Base-by-base conservation (phyloP, 192 early-diverging fungal genomes). In the Podila clonocystis region DNA sequence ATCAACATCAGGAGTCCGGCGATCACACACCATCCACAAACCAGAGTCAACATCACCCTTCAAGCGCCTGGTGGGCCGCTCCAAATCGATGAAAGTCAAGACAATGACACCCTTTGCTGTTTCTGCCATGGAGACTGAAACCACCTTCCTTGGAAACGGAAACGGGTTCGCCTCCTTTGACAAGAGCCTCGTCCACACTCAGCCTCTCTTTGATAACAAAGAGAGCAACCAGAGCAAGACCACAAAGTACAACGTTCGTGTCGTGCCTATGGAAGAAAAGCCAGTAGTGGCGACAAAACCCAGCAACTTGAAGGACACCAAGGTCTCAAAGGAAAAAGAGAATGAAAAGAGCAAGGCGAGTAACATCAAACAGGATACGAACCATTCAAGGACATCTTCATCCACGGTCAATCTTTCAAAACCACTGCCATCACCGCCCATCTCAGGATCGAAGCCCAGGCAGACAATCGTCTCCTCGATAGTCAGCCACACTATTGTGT, bases 51-150 rank as follows among this genome's bases (percentile, higher is more conserved):
- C 33, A 9, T 49, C 70, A 6, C 76, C 76, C n/a, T 73, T 80
- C 38, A 59, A 58, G 55, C 77, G 70, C 57, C 67, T 80, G 11
- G 70, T 80, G 9, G 71, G 63, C 38, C 70, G 77, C 9, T 80
- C 77, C 34, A 80, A 80, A 62, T 80, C 77, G 8, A 63, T 79
- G 64, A 79, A 59, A 30, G 63, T 72, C 26, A 80, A 80, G 26
- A 69, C 64, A 5, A 34, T 50, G 4, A 61, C 24, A 4, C 62
- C 70, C 20, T 52, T 68, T 30, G 33, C 60, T 41, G n/a, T 50
- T 29, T 57, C 52, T 28, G 6, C 33, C 15, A 28, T 31, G 33
- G 62, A 60, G 52, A 65, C 41, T 26, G 71, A 72, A 17, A 41
- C 63, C 55, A 17, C 55, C 52, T 2, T 26, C 22, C 6, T 41